Evolutionary conservation across 2,329 filamentous ascomycete species (phyloP).

Genomic region (Arthrobotrys musiformis): DNA sequence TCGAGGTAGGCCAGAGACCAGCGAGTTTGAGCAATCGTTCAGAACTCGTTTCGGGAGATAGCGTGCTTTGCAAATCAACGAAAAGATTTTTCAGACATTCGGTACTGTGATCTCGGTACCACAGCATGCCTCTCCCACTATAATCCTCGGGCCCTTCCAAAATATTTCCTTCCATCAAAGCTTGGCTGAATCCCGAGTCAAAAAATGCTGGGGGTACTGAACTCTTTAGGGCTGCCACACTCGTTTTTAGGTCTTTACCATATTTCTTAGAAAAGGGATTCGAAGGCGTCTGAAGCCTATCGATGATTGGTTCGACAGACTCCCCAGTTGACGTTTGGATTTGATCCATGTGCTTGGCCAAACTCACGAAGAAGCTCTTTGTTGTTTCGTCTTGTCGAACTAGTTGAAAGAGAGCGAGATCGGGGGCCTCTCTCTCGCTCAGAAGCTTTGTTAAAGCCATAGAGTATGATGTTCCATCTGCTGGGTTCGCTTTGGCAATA

Average conservation of each 20-base stretch:
- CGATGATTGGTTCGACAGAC: neutral
- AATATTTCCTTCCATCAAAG: neutral
- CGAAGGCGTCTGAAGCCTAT: neutral
- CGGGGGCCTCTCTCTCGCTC: neutral
- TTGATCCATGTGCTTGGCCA: neutral
- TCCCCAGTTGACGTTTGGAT: neutral
- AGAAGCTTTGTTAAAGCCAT: neutral
- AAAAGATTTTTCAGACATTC: neutral
- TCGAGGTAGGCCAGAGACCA: conserved; percentile 52
- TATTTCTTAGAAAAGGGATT: conserved; percentile 16
- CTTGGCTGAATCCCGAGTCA: neutral
- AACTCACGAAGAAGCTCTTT: neutral
- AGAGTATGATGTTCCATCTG: neutral
- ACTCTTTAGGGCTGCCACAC: conserved; percentile 7
- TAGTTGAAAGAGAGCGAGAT: neutral
- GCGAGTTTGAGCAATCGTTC: neutral
- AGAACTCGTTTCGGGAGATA: neutral
- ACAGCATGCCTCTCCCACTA: too few species aligned
- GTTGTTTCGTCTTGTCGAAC: neutral
- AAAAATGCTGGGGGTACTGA: neutral
- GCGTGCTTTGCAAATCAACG: neutral
- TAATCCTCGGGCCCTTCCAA: too few species aligned
- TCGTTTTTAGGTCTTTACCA: conserved; percentile 1
- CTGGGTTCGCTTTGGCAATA: neutral
- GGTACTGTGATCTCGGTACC: neutral